Evolutionary conservation across 2,329 filamentous ascomycete species (phyloP), one percentile per base, ranked within the genome.

Genomic region (Dothideomycetes sp.): DNA sequence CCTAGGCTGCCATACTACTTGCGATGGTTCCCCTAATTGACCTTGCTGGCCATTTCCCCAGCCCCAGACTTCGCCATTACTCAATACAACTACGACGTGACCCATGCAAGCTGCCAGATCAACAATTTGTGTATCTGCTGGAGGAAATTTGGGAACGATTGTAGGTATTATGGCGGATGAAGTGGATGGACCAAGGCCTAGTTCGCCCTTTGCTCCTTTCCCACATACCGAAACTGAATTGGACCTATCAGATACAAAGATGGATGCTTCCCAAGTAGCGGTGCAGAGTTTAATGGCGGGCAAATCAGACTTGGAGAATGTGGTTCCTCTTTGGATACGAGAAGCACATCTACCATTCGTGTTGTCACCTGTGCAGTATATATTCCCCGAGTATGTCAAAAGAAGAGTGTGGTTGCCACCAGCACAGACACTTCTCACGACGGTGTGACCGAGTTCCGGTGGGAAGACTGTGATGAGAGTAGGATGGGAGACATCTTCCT

Each of bases 381-480:
- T 63, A 1, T 62, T 49, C 0, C 80, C 79, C 18, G 66, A 55
- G 3, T 65, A 53, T n/a, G 72, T 75, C 9, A 87, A 65, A 8
- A 94, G 57, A 3, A 95, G 62, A 0, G 86, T 93, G 58, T 95
- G 89, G 53, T 95, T 95, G 1, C 88, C 88, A 3, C 89, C 89
- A 5, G 84, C 70, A 33, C 56, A 62, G 18, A 80, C 66, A 11
- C 49, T 43, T 22, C 41, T 44, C 19, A 54, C 38, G 8, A 33
- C 35, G 3, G 34, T 17, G 7, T 16, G 16, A 14, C 40, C 19
- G 43, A 29, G 29, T 27, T 12, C 22, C 7, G 7, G 7, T 27
- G 22, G 12, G 22, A 27, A n/a, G n/a, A n/a, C 7, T 7, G 22
- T 7, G 11, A 39, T 33, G 15, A 8, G 45, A 43, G 40, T 45